These are phyloP conservation scores for Coffea canephora DNA, from an alignment of 257 asterid species.

Conservation along the genomic window DNA sequence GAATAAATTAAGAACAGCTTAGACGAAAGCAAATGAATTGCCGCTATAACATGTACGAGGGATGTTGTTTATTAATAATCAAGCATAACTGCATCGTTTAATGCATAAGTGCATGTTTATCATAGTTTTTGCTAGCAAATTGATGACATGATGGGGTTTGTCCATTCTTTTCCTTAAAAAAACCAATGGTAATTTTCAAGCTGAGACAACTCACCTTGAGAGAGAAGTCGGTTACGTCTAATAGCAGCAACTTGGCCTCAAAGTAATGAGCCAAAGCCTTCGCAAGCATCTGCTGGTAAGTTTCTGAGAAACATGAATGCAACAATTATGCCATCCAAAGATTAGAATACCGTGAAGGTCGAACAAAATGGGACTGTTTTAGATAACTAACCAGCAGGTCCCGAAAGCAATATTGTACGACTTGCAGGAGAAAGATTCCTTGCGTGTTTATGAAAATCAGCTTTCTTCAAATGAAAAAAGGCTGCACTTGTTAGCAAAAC, in stretches of 20 bases:
- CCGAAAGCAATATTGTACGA: conserved; percentile 78
- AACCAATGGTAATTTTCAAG: not conserved
- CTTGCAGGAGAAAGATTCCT: conserved; percentile 88
- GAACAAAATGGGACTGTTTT: not conserved
- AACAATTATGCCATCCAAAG: not conserved
- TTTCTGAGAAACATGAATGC: conserved; percentile 38
- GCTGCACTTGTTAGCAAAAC: conserved; percentile 73
- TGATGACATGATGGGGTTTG: too few relatives aligned
- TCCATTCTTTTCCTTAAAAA: not conserved
- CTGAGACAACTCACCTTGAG: conserved; percentile 47
- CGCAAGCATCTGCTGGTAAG: conserved; percentile 77
- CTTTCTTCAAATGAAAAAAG: conserved; percentile 62
- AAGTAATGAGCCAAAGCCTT: conserved; percentile 81
- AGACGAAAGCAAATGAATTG: not conserved
- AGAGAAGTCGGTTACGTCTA: conserved; percentile 69
- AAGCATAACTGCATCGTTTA: not conserved
- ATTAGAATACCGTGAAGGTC: not conserved
- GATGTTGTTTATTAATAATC: not conserved
- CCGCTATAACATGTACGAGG: too few relatives aligned
- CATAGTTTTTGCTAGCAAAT: not conserved
- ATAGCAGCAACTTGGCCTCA: conserved; percentile 59
- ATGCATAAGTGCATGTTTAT: not conserved
- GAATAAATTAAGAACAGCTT: not conserved
- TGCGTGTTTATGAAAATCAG: conserved; percentile 52
- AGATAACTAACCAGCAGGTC: conserved; percentile 61